phyloP scores from a whole-genome alignment of 2,329 filamentous ascomycete genomes.

The Bipolaris victoriae region DNA sequence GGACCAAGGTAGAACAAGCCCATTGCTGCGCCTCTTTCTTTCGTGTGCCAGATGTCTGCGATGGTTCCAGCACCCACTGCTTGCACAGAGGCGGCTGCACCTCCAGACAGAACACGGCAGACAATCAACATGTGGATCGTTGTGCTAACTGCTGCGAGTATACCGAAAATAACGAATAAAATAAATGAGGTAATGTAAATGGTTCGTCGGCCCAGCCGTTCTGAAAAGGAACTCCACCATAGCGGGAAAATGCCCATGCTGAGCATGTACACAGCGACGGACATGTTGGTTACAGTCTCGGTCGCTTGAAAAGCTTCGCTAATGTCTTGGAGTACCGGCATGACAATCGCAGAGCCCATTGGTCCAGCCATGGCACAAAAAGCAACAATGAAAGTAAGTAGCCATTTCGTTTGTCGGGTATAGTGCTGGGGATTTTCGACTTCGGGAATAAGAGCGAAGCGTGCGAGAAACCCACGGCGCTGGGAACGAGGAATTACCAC shows the following conservation, averaged over 20 bases:
- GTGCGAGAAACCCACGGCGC: conserved; percentile 75
- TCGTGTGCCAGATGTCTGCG: conserved; percentile 49
- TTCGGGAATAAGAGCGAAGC: conserved; percentile 76
- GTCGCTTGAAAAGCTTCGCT: conserved; percentile 39
- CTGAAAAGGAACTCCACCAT: conserved; percentile 50
- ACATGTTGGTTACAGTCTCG: conserved; percentile 48
- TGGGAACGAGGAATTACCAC: conserved; percentile 58
- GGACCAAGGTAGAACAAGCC: conserved; percentile 50
- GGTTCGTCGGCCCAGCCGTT: conserved; percentile 44
- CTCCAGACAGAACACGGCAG: conserved; percentile 45
- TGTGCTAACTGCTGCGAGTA: conserved; percentile 43
- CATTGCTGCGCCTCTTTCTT: conserved; percentile 48
- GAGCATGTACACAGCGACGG: conserved; percentile 51
- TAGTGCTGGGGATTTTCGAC: conserved; percentile 79
- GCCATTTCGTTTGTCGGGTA: conserved; percentile 77
- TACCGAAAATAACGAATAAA: conserved; percentile 42
- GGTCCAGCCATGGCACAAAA: conserved; percentile 78
- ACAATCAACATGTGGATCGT: conserved; percentile 49
- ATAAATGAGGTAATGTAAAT: conserved; percentile 47
- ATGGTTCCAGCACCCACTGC: conserved; percentile 49
- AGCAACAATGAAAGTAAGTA: conserved; percentile 77
- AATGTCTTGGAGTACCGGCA: conserved; percentile 58
- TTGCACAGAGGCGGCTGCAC: conserved; percentile 47
- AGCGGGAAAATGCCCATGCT: conserved; percentile 51
- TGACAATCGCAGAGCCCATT: conserved; percentile 82